Evolutionary conservation across 2,329 filamentous ascomycete genomes (phyloP).

Genomic region (Sordariomycetes sp.): DNA sequence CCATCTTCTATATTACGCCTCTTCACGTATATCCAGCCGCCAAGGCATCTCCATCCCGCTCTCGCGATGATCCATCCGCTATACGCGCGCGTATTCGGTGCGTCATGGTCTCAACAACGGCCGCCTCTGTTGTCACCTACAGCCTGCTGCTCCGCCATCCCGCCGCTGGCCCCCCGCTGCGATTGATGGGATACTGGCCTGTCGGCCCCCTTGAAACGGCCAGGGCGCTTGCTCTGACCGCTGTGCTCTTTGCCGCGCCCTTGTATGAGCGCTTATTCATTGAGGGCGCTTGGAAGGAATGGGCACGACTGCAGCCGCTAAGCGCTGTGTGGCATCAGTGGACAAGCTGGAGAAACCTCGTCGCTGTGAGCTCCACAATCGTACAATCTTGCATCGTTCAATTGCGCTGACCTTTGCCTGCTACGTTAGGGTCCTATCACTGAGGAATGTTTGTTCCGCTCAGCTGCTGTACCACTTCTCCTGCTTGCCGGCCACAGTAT

Average conservation of each 20-base stretch:
- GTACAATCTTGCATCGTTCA: neutral
- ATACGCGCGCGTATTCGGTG: constrained; percentile 79
- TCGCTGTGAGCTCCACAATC: constrained; percentile 54
- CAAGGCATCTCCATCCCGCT: constrained; percentile 67
- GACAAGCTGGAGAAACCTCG: constrained; percentile 78
- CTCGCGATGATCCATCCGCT: constrained; percentile 79
- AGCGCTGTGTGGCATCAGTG: constrained; percentile 59
- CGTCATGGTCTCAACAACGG: constrained; percentile 65
- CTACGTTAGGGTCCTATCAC: constrained; percentile 71
- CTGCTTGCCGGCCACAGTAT: constrained; percentile 56
- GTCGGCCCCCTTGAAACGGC: constrained; percentile 54
- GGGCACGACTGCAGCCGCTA: constrained; percentile 46
- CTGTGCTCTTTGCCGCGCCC: constrained; percentile 73
- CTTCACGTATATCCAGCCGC: constrained; percentile 79
- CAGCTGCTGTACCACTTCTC: constrained; percentile 74
- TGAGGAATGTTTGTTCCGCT: constrained; percentile 90
- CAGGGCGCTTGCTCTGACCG: constrained; percentile 60
- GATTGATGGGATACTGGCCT: constrained; percentile 76
- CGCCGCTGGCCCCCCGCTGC: constrained; percentile 40
- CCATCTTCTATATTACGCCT: constrained; percentile 80
- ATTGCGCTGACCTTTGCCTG: neutral
- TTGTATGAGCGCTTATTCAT: constrained; percentile 72
- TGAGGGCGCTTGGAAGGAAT: constrained; percentile 60
- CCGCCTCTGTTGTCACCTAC: constrained; percentile 59
- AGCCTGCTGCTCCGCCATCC: constrained; percentile 46